Conservation (phyloP, 352 stramenopile genomes). For the Phytophthora meadii region DNA sequence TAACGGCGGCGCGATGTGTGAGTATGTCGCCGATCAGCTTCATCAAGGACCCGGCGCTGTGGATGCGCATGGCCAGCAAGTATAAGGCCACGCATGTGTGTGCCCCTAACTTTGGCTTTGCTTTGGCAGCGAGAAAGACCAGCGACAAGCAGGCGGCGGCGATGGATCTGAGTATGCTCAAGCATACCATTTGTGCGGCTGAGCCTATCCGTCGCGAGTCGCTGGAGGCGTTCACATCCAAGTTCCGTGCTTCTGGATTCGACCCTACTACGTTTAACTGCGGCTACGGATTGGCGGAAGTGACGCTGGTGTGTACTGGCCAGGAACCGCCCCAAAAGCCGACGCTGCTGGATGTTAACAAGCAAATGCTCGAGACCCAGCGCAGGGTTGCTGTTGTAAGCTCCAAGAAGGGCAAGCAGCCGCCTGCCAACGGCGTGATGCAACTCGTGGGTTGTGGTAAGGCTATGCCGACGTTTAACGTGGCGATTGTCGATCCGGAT, state of each 20-base stretch:
- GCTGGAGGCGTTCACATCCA: slow-evolving; percentile 75
- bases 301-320: slow-evolving; percentile 82
- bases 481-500: slow-evolving; percentile 74
- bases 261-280: slow-evolving; percentile 82
- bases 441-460: slow-evolving; percentile 84
- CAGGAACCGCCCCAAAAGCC: slow-evolving; percentile 69
- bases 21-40: slow-evolving; percentile 88
- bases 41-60: slow-evolving; percentile 85
- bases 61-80: slow-evolving; percentile 77
- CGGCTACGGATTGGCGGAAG: slow-evolving; percentile 82
- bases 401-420: slow-evolving; percentile 27
- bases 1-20: slow-evolving; percentile 67
- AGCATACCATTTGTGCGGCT: slow-evolving; percentile 81
- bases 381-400: slow-evolving; percentile 50
- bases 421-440: slow-evolving; percentile 43
- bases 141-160: slow-evolving; percentile 60
- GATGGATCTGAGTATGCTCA: slow-evolving; percentile 73
- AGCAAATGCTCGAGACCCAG: slow-evolving; percentile 65
- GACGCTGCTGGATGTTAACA: slow-evolving; percentile 72
- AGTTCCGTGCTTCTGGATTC: slow-evolving; percentile 68
- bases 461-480: slow-evolving; percentile 75
- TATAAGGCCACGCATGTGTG: slow-evolving; percentile 85
- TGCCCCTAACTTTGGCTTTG: slow-evolving; percentile 85
- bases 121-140: slow-evolving; percentile 76
- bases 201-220: slow-evolving; percentile 84